Evolutionary conservation across 2,329 filamentous ascomycete species (phyloP).

Genomic region (Aspergillus uvarum): DNA sequence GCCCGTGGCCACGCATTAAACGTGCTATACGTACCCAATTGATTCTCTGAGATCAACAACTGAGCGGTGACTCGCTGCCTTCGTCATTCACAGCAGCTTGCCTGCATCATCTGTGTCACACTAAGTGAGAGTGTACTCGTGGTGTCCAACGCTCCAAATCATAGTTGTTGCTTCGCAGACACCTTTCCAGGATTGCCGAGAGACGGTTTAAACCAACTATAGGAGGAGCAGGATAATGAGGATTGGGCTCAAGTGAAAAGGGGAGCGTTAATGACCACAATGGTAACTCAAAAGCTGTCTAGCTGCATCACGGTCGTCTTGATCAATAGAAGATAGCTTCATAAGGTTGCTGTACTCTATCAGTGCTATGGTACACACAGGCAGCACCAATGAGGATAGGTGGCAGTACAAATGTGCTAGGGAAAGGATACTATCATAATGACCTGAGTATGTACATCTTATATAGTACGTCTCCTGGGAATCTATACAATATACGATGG

Average conservation of each 20-base stretch:
- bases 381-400: neutral
- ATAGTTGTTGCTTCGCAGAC: conserved; percentile 3
- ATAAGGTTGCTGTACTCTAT: neutral
- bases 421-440: no score
- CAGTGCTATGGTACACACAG: neutral
- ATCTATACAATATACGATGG: no score
- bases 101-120: conserved; percentile 15
- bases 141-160: conserved; percentile 8
- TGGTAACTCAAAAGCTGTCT: neutral
- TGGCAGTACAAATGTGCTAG: no score
- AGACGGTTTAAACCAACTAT: neutral
- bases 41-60: conserved; percentile 13
- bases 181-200: neutral
- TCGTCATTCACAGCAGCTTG: conserved; percentile 6
- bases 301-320: neutral
- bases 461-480: no score
- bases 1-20: neutral
- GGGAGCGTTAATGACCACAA: neutral
- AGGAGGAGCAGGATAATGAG: neutral
- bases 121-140: conserved; percentile 10
- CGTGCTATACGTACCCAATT: neutral
- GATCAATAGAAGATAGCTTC: neutral
- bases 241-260: neutral
- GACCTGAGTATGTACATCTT: no score
- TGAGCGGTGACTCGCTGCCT: conserved; percentile 18